phyloP scores from a whole-genome alignment of 257 asterid species.

The Plectranthus barbatus region DNA sequence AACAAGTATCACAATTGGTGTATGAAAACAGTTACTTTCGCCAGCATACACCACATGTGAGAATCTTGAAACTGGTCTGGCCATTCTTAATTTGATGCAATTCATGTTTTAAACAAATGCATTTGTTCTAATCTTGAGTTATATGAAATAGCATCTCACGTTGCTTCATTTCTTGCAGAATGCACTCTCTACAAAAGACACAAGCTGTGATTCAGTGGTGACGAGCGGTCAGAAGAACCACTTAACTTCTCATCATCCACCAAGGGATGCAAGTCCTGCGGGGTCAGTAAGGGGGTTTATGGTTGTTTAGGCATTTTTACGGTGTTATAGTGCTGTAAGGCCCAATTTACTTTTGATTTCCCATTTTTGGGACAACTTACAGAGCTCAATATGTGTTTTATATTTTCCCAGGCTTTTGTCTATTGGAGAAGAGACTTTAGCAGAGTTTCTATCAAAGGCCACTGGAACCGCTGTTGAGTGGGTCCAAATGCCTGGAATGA shows the following conservation, averaged over 20 bases:
- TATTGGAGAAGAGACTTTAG: constrained; percentile 93
- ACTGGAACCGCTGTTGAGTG: constrained; percentile 98
- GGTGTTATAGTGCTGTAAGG: constrained; percentile 16
- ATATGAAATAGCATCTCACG: neutral
- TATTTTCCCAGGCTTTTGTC: constrained; percentile 85
- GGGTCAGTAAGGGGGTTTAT: constrained; percentile 59
- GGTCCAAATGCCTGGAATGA: constrained; percentile 99
- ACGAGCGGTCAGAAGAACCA: constrained; percentile 81
- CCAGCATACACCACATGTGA: constrained; percentile 54
- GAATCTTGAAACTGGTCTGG: constrained; percentile 2
- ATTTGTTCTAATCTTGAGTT: neutral
- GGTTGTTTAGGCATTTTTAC: constrained; percentile 42
- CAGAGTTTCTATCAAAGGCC: constrained; percentile 95
- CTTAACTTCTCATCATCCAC: constrained; percentile 80
- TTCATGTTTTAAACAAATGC: neutral
- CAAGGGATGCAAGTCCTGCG: constrained; percentile 98
- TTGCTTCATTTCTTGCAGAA: constrained; percentile 29
- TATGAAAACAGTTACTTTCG: constrained; percentile 79
- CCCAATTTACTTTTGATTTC: constrained; percentile 8
- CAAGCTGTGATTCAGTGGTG: constrained; percentile 91
- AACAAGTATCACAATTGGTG: constrained; percentile 83
- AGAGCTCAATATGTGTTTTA: constrained; percentile 23
- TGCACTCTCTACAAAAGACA: constrained; percentile 63
- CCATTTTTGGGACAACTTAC: constrained; percentile 26
- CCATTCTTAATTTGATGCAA: neutral